phyloP scores from a whole-genome alignment of 78 protist species.

The slime mould (Dictyostelium discoideum) region dicty_2.7 NC_007091.3:1495501-1496000 shows the following conservation, averaged over 20 bases:
- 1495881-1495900: conserved; percentile 7
- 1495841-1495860: conserved; percentile 14
- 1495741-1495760: conserved; percentile 99
- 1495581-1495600: conserved; percentile 40
- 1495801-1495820: not conserved
- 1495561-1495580: conserved; percentile 99
- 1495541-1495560: conserved; percentile 94
- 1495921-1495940: conserved; percentile 11
- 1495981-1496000: conserved; percentile 56
- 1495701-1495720: conserved; percentile 99
- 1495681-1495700: conserved; percentile 95
- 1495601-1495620: conserved; percentile 92
- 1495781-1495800: not conserved
- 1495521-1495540: conserved; percentile 86
- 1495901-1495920: conserved; percentile 13
- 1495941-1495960: not conserved
- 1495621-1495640: conserved; percentile 98
- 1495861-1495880: conserved; percentile 13
- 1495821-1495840: not conserved
- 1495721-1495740: conserved; percentile 99
- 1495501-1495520: conserved; percentile 69
- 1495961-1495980: conserved; percentile 23
- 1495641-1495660: conserved; percentile 97
- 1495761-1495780: conserved; percentile 93
- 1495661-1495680: conserved; percentile 98